phyloP scores from a whole-genome alignment of 1,139 yeast genomes.

The Blastobotrys capitulatus region DNA sequence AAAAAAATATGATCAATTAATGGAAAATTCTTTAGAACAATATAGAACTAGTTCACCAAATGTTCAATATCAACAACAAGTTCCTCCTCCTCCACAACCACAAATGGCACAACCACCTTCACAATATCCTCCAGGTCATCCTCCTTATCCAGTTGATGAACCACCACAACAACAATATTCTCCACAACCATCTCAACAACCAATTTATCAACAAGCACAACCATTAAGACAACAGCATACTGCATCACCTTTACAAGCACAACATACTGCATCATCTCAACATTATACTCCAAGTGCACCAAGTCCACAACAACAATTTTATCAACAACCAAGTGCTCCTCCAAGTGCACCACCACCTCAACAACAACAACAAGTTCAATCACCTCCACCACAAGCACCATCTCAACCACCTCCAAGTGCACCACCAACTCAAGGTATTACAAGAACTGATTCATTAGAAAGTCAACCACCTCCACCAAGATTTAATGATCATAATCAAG shows the following conservation, averaged over 20 bases:
- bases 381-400: neutral
- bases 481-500: constrained; percentile 10
- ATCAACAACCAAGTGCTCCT: constrained; percentile 2
- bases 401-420: constrained; percentile 7
- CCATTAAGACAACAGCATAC: constrained; percentile 4
- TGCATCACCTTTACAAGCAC: neutral
- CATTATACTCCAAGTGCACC: constrained; percentile 7
- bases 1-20: constrained; percentile 59
- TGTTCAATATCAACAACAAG: neutral
- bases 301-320: constrained; percentile 9
- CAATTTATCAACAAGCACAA: constrained; percentile 4
- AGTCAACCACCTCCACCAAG: constrained; percentile 10
- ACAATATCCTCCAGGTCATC: constrained; percentile 10
- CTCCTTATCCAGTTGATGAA: constrained; percentile 14
- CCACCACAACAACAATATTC: constrained; percentile 1
- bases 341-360: constrained; percentile 2
- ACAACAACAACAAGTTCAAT: constrained; percentile 6
- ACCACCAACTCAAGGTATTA: constrained; percentile 8
- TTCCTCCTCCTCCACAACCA: no score
- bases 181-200: constrained; percentile 1
- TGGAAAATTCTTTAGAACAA: constrained; percentile 43
- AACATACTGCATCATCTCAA: constrained; percentile 8
- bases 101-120: constrained; percentile 2
- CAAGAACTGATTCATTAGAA: constrained; percentile 3
- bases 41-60: constrained; percentile 17